A percentile compares a stretch with the other conserved stretches of the same genome.
Conservation (phyloP, 2,329 filamentous ascomycete genomes). For the Xylariomycetidae sp. region DNA sequence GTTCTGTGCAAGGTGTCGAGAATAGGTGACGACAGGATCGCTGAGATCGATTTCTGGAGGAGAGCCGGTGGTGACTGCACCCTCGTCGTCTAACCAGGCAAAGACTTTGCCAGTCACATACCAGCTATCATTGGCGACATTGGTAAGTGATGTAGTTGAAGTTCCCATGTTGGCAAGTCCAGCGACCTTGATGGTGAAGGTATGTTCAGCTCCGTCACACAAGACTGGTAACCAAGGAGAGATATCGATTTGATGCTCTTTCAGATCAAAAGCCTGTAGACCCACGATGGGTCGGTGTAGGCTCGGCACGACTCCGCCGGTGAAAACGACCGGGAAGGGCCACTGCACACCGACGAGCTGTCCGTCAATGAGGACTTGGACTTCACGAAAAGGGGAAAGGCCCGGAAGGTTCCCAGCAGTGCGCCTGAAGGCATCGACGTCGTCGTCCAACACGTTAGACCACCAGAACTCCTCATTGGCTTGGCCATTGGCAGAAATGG, state of each 20-base stretch:
- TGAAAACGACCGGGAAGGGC: slow-evolving; percentile 66
- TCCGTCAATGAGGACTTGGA: slow-evolving; percentile 60
- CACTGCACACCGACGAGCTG: slow-evolving; percentile 57
- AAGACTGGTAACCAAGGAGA: slow-evolving; percentile 57
- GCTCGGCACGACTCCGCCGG: slow-evolving; percentile 60
- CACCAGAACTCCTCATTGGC: slow-evolving; percentile 65
- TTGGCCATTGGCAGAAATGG: slow-evolving; percentile 59
- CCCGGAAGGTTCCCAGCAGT: slow-evolving; percentile 48
- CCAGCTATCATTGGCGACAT: slow-evolving; percentile 55
- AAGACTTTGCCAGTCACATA: slow-evolving; percentile 61
- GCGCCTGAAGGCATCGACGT: slow-evolving; percentile 46
- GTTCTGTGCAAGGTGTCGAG: slow-evolving; percentile 15
- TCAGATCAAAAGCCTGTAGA: slow-evolving; percentile 62
- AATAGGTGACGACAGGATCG: slow-evolving; percentile 20
- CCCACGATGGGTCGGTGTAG: slow-evolving; percentile 66
- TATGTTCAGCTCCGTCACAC: slow-evolving; percentile 47
- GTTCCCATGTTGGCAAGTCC: slow-evolving; percentile 28
- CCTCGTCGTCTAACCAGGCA: slow-evolving; percentile 49
- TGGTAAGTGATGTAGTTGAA: slow-evolving; percentile 34
- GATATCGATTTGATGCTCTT: slow-evolving; percentile 63
- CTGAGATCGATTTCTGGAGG: slow-evolving; percentile 9
- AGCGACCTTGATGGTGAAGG: slow-evolving; percentile 17
- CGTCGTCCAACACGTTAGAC: slow-evolving; percentile 54
- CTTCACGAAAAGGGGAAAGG: slow-evolving; percentile 60
- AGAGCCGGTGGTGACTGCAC: slow-evolving; percentile 15